A percentile compares a stretch with the other conserved stretches of the same genome.
These are phyloP conservation scores for Microsporum canis DNA, from an alignment of 2,329 filamentous ascomycete genomes.

Conservation along the genomic window DNA sequence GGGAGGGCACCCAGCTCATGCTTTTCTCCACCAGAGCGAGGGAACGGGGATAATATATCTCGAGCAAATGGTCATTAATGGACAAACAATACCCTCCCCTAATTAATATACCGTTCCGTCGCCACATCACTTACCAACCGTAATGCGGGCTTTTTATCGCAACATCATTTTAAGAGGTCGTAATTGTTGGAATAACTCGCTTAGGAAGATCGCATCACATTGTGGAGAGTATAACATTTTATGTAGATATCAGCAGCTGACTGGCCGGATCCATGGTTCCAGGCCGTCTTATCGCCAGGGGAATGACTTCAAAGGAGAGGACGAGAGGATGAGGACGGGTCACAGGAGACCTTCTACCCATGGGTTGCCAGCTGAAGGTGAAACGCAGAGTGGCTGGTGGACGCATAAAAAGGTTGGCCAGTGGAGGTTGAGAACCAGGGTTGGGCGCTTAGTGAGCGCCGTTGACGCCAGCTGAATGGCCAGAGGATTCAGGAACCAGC, in stretches of 20 bases:
- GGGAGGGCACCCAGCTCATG: neutral
- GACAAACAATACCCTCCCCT: neutral
- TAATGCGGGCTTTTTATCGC: neutral
- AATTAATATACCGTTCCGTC: neutral
- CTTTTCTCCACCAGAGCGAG: neutral
- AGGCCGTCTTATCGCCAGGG: neutral
- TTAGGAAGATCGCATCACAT: neutral
- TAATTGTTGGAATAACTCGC: neutral
- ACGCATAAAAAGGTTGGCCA: neutral
- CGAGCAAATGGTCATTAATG: neutral
- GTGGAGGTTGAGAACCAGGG: neutral
- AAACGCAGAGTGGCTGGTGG: neutral
- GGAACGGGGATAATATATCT: neutral
- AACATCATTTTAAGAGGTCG: neutral
- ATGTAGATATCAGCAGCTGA: neutral
- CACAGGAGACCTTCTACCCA: neutral
- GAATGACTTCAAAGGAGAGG: neutral
- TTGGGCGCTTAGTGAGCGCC: neutral
- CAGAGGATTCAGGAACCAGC: neutral
- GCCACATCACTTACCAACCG: neutral
- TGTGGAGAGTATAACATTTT: neutral
- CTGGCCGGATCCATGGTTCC: constrained; percentile 1
- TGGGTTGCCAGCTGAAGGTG: neutral
- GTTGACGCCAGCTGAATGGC: neutral
- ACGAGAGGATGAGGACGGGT: neutral